A percentile compares a stretch with the other conserved stretches of the same genome.
These are phyloP conservation scores for Dictyostelium purpureum DNA, from an alignment of 78 protist genomes.

Conservation along the genomic window DNA sequence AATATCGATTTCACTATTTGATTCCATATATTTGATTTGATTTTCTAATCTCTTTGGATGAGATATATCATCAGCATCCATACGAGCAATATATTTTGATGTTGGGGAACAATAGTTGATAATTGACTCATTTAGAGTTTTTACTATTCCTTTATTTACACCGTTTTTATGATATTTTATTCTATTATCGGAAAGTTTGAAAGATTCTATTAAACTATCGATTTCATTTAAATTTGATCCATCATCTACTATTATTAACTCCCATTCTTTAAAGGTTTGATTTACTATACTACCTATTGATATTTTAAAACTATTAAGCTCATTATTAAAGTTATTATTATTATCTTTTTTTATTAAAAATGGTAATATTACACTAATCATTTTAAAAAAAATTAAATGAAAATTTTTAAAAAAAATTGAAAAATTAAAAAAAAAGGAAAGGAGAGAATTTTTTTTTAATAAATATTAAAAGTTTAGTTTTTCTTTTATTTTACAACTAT, in stretches of 20 bases:
- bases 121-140: constrained; percentile 17
- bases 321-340: not conserved
- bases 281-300: constrained; percentile 38
- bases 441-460: too few species aligned
- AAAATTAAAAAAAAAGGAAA: not conserved
- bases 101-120: not conserved
- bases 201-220: not conserved
- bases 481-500: too few species aligned
- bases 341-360: not conserved
- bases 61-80: constrained; percentile 73
- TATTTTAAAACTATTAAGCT: not conserved
- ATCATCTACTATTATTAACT: constrained; percentile 51
- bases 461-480: too few species aligned
- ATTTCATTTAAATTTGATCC: not conserved
- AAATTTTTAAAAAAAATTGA: too few species aligned
- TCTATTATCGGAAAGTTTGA: not conserved
- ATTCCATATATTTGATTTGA: constrained; percentile 25
- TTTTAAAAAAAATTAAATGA: too few species aligned
- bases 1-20: not conserved
- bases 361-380: constrained; percentile 33
- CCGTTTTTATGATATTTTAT: not conserved
- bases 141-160: constrained; percentile 19
- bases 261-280: constrained; percentile 50
- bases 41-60: constrained; percentile 29
- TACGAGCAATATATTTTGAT: constrained; percentile 49